Evolutionary conservation across 2,329 filamentous ascomycete species (phyloP), one percentile per base, ranked within the genome.

Genomic region (Sphaerulina populicola): DNA sequence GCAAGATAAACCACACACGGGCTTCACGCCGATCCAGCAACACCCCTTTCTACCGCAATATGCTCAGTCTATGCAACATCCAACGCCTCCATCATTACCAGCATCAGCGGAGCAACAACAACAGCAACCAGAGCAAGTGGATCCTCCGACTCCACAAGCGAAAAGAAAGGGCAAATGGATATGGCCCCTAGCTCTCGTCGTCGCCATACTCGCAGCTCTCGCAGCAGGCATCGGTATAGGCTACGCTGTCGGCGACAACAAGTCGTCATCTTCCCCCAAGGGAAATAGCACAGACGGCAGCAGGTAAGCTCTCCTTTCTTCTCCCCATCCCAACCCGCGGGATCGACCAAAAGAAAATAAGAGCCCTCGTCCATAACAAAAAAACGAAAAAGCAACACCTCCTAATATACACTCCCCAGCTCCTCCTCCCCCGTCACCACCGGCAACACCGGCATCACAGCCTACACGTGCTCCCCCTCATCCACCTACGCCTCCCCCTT

Each of bases 191-290:
- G 49, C 42, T n/a, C 18, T 51, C 6, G 38, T 46, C 12, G 23
- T 46, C 7, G 49, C 42, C 12, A 15, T 33, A 4, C 38, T 51
- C 5, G 33, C 41, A 18, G 49, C 49, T 14, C 31, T 51, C 6
- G 43, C 42, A 11, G 42, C 43, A 21, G 49, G 49, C 12, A 51
- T 51, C 21, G 43, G 49, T 5, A 47, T 51, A 15, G 49, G 49
- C 10, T 51, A 51, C 11, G 43, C 49, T n/a, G 44, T 51, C 33
- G 43, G 49, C 15, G 49, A 51, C 29, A 51, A 35, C 21, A 39
- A 45, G 39, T 41, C 43, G 8, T 29, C 39, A n/a, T 51, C 48
- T 14, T 29, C 30, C 9, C 15, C 29, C 14, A 8, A 39, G 11
- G 10, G 43, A 8, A 39, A 31, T 10, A 4, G 1, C 3, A 15